phyloP scores from a whole-genome alignment of 345 rosid species.

The Brassica cretica region DNA sequence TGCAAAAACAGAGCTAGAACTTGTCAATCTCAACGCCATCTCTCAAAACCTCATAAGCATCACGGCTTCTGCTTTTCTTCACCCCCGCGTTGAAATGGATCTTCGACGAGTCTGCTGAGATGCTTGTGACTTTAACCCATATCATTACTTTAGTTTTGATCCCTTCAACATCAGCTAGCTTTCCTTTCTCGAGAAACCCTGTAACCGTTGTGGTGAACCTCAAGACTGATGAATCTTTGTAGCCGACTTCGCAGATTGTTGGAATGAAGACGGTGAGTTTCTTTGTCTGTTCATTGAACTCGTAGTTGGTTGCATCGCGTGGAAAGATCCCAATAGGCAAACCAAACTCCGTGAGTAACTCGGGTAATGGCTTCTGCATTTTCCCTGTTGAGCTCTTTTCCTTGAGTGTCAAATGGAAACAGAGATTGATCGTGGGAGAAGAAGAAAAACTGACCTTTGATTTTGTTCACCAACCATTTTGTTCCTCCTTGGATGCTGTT shows the following conservation, averaged over 20 bases:
- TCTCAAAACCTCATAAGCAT: slow-evolving; percentile 61
- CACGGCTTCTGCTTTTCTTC: slow-evolving; percentile 78
- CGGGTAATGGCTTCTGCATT: slow-evolving; percentile 69
- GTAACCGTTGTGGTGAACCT: slow-evolving; percentile 85
- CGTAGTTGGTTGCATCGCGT: slow-evolving; percentile 78
- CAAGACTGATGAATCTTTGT: slow-evolving; percentile 79
- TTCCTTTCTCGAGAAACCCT: slow-evolving; percentile 65
- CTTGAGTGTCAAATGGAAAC: not conserved
- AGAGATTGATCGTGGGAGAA: not conserved
- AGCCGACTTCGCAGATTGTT: slow-evolving; percentile 73
- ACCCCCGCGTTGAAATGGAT: slow-evolving; percentile 90
- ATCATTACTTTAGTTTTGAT: slow-evolving; percentile 92
- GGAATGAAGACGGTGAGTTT: slow-evolving; percentile 77
- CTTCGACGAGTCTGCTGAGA: slow-evolving; percentile 79
- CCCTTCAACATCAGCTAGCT: slow-evolving; percentile 78
- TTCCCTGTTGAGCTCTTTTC: slow-evolving; percentile 53
- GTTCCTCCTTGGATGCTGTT: slow-evolving; percentile 86
- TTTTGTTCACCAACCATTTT: slow-evolving; percentile 88
- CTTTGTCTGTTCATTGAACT: slow-evolving; percentile 76
- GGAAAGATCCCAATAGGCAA: slow-evolving; percentile 93
- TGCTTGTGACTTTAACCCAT: slow-evolving; percentile 84
- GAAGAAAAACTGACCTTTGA: slow-evolving; percentile 64
- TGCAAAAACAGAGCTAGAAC: slow-evolving; percentile 43
- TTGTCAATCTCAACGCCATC: slow-evolving; percentile 66
- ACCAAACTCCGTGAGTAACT: slow-evolving; percentile 75